Conservation (phyloP, 1,284 basidiomycete genomes). For the Trametes hirsuta region DNA sequence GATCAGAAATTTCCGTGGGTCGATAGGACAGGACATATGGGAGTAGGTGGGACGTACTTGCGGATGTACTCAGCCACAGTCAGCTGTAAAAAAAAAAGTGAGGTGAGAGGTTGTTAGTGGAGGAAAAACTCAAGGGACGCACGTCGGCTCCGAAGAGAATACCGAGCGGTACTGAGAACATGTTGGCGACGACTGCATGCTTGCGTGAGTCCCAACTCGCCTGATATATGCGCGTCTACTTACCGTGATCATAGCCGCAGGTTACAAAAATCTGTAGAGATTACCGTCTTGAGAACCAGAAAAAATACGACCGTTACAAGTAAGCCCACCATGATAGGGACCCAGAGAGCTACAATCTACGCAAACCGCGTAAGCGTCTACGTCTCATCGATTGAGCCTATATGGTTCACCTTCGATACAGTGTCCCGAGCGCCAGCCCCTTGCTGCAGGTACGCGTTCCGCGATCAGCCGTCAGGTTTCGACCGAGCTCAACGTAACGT, state of each 20-base stretch:
- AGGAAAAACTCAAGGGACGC: constrained; percentile 26
- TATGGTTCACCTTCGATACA: constrained; percentile 58
- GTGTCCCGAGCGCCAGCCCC: constrained; percentile 73
- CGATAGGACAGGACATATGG: not conserved
- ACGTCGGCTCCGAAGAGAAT: constrained; percentile 74
- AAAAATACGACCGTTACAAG: not conserved
- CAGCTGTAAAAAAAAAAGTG: constrained; percentile 40
- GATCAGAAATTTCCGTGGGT: not conserved
- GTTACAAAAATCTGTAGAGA: constrained; percentile 64
- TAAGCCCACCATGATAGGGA: constrained; percentile 68
- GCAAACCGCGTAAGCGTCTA: not conserved
- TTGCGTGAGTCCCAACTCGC: not conserved
- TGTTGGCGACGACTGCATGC: constrained; percentile 63
- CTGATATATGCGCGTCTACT: constrained; percentile 16
- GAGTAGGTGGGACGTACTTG: constrained; percentile 49
- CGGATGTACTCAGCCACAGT: constrained; percentile 64
- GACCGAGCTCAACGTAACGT: constrained; percentile 25
- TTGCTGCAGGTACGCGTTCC: constrained; percentile 50
- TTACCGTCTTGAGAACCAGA: not conserved
- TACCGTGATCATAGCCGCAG: constrained; percentile 75
- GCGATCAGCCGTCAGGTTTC: not conserved
- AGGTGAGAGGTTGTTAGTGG: not conserved
- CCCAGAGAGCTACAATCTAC: constrained; percentile 69
- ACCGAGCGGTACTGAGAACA: constrained; percentile 74
- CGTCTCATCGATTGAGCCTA: not conserved